Evolutionary conservation across 2,329 filamentous ascomycete species (phyloP), one percentile per base, ranked within the genome.

Genomic region (Microcyclospora pomicola): DNA sequence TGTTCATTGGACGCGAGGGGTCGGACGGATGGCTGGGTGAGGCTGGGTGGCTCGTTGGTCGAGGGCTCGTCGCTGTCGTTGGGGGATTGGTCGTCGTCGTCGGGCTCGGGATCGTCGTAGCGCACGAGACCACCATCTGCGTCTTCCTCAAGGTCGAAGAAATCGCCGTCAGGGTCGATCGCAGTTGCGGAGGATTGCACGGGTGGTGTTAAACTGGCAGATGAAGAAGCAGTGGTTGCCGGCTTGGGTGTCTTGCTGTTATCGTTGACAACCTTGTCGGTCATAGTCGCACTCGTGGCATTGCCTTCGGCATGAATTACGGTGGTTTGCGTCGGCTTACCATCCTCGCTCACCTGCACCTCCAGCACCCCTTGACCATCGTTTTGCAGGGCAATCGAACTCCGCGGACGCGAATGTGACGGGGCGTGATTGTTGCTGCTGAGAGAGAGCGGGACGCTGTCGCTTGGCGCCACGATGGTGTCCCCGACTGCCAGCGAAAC

Each of bases 401-500:
- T 31, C 6, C 14, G 12, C 14, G 30, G 30, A 9, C 49, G 43
- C 4, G 53, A 59, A 37, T 55, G 54, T 10, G 53, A 58, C 10
- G 52, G 46, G 28, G 53, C 46, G 35, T 40, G 44, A 31, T 43
- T 55, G 40, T 47, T 53, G 13, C 44, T 49, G 15, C 35, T 47
- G 38, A 49, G 38, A 2, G 42, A 40, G 5, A 45, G 14, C 10
- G 55, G 51, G 14, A 59, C 50, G 37, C 54, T 57, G 27, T 59
- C 57, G 15, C 49, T 52, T 9, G 57, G 57, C 11, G 52, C 52
- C 5, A 60, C 57, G 34, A 60, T 55, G 6, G 42, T 47, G 40
- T 58, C 54, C 27, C 55, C 57, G 2, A 60, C 50, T 1, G 56
- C 51, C 13, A 60, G 36, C 6, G 55, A 59, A 1, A 60, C 57